Evolutionary conservation across 2,329 filamentous ascomycete genomes (phyloP), one percentile per base, ranked within the genome.

Genomic region (Paraconiothyrium sp.): DNA sequence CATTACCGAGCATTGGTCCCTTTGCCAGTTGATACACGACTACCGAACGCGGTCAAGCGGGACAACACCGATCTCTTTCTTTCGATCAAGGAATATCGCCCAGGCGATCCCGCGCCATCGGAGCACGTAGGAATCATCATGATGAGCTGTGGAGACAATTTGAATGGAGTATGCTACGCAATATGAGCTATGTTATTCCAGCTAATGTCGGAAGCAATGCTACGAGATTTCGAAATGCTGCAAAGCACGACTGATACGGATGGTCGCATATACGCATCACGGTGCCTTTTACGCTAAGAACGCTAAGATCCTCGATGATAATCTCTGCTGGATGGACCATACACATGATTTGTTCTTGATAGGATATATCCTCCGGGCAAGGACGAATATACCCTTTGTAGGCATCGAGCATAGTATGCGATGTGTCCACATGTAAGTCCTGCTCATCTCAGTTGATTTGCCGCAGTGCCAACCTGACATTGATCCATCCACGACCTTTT

Each of bases 381-480:
- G 24, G 1, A 72, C 70, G 60, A 59, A 64, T 24, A 54, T 62
- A 4, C 67, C 66, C 3, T 56, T 70, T 22, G 62, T 70, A n/a
- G 67, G 65, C 7, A 14, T 72, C 4, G 67, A 37, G 16, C 67
- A 72, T 50, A 67, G 66, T 55, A 67, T 69, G 65, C 67, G 69
- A 14, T 52, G 54, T 41, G 44, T 57, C 13, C 64, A 67, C 48
- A 54, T 70, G 63, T 70, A 57, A 46, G 64, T 61, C 6, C 35
- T 6, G 1, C 34, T 16, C 4, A n/a, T 5, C 32, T 6, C 27
- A 30, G 27, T 30, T 51, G n/a, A 35, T 5, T 44, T 32, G 32
- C 46, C 13, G 13, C 51, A 70, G 68, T 3, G 56, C 61, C 11
- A 46, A 67, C 34, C 62, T 70, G n/a, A 50, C 66, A 16, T 44